A percentile compares a stretch with the other conserved stretches of the same genome.
phyloP scores from a whole-genome alignment of 345 rosid genomes.

The Lepidium didymum region DNA sequence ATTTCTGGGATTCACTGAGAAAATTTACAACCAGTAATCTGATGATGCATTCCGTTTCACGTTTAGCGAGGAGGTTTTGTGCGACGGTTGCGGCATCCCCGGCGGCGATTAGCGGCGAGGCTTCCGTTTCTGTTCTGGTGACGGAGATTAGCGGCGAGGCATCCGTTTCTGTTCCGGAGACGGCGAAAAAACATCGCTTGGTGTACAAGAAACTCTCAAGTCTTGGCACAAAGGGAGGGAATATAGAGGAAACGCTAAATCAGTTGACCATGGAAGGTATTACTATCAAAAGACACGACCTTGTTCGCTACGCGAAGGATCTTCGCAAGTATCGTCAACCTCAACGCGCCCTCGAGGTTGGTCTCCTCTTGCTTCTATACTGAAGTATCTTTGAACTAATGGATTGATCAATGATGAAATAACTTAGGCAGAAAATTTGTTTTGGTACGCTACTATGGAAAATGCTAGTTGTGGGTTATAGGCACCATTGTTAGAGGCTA shows the following conservation, averaged over 20 bases:
- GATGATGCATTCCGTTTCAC: conserved; percentile 3
- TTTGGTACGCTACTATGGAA: neutral
- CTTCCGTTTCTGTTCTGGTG: neutral
- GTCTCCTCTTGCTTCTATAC: neutral
- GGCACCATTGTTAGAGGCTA: neutral
- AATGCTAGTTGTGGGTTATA: neutral
- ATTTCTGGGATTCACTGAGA: neutral
- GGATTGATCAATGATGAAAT: neutral
- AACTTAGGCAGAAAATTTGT: neutral
- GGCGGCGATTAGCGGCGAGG: conserved; percentile 4
- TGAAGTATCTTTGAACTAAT: neutral
- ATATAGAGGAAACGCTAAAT: conserved; percentile 45
- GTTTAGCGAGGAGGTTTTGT: conserved; percentile 20
- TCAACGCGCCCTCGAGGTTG: conserved; percentile 61
- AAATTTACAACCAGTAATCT: neutral
- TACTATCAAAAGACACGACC: conserved; percentile 29
- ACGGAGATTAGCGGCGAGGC: conserved; percentile 6
- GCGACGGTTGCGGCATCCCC: conserved; percentile 10
- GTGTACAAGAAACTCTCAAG: conserved; percentile 50
- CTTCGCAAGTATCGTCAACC: conserved; percentile 53
- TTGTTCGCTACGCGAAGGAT: conserved; percentile 36
- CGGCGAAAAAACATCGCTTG: neutral
- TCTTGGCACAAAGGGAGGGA: conserved; percentile 39
- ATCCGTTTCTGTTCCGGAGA: neutral
- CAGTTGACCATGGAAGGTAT: conserved; percentile 48